Percentiles rank a stretch among this genome's conserved stretches.
phyloP scores from a whole-genome alignment of 2,329 filamentous ascomycete genomes.

The Colletotrichum gigasporum region DNA sequence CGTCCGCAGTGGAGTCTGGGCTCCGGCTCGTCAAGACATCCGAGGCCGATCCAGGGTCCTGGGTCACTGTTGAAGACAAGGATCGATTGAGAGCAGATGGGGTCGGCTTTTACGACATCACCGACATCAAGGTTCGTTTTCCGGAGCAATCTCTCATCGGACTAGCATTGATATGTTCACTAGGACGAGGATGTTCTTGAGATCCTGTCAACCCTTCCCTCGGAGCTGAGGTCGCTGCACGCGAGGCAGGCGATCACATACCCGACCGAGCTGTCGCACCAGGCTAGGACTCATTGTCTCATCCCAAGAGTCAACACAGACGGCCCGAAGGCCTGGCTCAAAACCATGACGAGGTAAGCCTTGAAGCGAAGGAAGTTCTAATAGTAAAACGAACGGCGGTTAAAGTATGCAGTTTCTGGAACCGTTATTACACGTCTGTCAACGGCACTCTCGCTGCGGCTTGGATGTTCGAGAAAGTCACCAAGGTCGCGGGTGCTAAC shows the following conservation, averaged over 20 bases:
- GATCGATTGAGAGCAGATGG: constrained; percentile 41
- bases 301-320: constrained; percentile 41
- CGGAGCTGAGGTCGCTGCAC: constrained; percentile 21
- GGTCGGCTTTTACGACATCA: constrained; percentile 49
- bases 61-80: constrained; percentile 53
- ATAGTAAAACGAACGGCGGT: too few relatives aligned
- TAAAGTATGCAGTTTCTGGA: constrained; percentile 45
- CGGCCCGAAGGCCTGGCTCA: constrained; percentile 46
- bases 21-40: constrained; percentile 46
- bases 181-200: constrained; percentile 39
- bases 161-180: too few relatives aligned
- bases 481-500: constrained; percentile 48
- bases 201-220: constrained; percentile 34
- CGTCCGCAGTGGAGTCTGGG: constrained; percentile 9
- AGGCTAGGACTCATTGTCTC: constrained; percentile 44
- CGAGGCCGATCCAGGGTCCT: constrained; percentile 44
- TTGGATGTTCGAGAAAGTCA: constrained; percentile 52
- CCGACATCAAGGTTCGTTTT: constrained; percentile 36
- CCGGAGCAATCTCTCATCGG: background rate
- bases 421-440: constrained; percentile 53
- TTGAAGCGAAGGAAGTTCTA: background rate
- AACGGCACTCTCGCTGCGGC: constrained; percentile 51
- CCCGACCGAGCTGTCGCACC: constrained; percentile 42
- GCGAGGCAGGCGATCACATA: constrained; percentile 41
- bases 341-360: constrained; percentile 41